Evolutionary conservation across 2,329 filamentous ascomycete species (phyloP).

Genomic region (Cytospora schulzeri): DNA sequence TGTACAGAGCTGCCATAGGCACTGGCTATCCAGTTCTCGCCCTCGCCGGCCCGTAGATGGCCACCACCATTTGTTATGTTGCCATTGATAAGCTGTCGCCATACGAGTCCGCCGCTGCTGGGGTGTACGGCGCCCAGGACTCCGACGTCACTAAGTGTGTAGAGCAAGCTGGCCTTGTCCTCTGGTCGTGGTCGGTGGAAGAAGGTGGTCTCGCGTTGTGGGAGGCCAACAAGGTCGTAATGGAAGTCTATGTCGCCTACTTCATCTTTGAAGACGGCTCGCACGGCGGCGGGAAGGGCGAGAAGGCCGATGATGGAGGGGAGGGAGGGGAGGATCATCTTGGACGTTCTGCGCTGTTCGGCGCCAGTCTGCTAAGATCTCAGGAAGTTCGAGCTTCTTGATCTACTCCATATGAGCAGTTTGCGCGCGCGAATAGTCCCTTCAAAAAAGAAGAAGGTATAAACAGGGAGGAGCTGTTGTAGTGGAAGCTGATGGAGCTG

Average conservation of each 20-base stretch:
- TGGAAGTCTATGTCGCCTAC: conserved; percentile 93
- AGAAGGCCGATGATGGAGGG: conserved; percentile 36
- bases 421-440: background rate
- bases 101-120: conserved; percentile 78
- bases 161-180: conserved; percentile 86
- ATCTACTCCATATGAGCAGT: background rate
- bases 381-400: background rate
- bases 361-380: conserved; percentile 6
- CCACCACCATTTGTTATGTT: conserved; percentile 49
- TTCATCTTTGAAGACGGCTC: conserved; percentile 85
- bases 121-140: conserved; percentile 89
- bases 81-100: conserved; percentile 75
- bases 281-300: conserved; percentile 51
- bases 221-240: conserved; percentile 82
- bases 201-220: conserved; percentile 83
- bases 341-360: conserved; percentile 18
- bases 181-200: conserved; percentile 84
- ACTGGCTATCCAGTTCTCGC: conserved; percentile 75
- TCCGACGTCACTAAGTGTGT: conserved; percentile 83
- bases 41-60: conserved; percentile 73
- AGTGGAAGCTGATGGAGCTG: background rate
- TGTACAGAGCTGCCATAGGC: conserved; percentile 71
- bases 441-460: background rate
- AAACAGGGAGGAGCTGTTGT: background rate
- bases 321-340: conserved; percentile 23